A percentile compares a stretch with the other conserved stretches of the same genome.
phyloP scores from a whole-genome alignment of 345 rosid species.

The Pseudoturritis turrita region DNA sequence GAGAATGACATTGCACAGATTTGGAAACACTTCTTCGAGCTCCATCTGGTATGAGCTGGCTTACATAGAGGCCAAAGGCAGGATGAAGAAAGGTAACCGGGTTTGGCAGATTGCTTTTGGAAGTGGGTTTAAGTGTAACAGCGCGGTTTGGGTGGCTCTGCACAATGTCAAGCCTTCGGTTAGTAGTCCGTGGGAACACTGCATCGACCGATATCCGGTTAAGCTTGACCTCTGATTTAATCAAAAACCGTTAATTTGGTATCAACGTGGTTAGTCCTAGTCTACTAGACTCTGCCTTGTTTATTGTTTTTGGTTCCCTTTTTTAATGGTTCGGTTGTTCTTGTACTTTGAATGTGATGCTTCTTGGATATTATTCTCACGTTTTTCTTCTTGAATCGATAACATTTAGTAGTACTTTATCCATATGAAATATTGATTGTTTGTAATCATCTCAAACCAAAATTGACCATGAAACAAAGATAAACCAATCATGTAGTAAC shows the following conservation, averaged over 20 bases:
- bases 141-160: constrained; percentile 77
- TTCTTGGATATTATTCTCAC: not conserved
- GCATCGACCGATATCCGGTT: constrained; percentile 72
- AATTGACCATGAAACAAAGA: too few species aligned
- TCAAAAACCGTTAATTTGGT: not conserved
- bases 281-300: constrained; percentile 13
- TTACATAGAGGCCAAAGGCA: constrained; percentile 73
- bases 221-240: constrained; percentile 37
- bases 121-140: constrained; percentile 91
- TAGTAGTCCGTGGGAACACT: constrained; percentile 69
- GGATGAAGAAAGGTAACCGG: constrained; percentile 73
- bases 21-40: constrained; percentile 88
- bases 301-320: not conserved
- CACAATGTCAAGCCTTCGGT: constrained; percentile 48
- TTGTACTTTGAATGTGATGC: constrained; percentile 3
- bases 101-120: constrained; percentile 95
- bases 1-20: constrained; percentile 80
- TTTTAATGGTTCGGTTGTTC: not conserved
- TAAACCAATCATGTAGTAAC: too few species aligned
- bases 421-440: too few species aligned
- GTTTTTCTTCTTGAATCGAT: not conserved
- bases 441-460: too few species aligned
- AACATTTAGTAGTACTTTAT: too few species aligned
- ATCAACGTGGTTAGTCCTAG: constrained; percentile 11
- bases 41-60: constrained; percentile 93